Evolutionary conservation across 129 eudicot genomes (phyloP), one percentile per base, ranked within the genome.

Genomic region (Tanacetum coccineum): DNA sequence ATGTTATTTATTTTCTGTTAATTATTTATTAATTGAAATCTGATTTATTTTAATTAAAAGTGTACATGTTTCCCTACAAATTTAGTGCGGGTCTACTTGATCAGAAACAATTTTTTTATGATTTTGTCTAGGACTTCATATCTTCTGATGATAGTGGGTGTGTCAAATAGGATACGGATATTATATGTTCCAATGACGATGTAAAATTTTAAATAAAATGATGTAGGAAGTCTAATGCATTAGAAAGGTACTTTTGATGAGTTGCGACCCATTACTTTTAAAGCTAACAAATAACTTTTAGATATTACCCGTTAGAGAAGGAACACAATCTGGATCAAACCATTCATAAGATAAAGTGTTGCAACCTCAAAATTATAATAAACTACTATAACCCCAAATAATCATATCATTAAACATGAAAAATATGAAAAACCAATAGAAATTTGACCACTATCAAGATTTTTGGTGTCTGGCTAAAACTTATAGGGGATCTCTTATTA

Each of bases 401-500:
- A 57, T 25, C 30, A 67, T 36, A 59, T 39, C 39, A 32, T 1
- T 0, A 30, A 22, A 15, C n/a, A 70, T 28, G 32, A 10, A 60
- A 13, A 39, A 17, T 20, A 69, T 51, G 21, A 55, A 13, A 46
- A 66, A 25, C 10, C 58, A 21, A 8, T 2, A 12, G 21, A 19
- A 62, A 39, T 26, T 62, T 32, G 22, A 48, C 21, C 8, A 36
- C 6, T 2, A 0, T 53, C 8, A 62, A 52, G 64, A 25, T 52
- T 25, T 58, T 42, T 20, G 47, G 18, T 64, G 3, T 13, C 6
- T 12, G 54, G 62, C 26, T 13, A 61, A 63, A 14, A 55, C 76
- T 70, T 70, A 70, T 76, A 30, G 42, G 51, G 53, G 53, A 52
- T 72, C 54, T 71, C 69, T 66, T 13, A 57, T 80, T 77, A n/a